Evolutionary conservation across 108 stramenopile genomes (phyloP).

Genomic region (Cyclotella kingstonii): DNA sequence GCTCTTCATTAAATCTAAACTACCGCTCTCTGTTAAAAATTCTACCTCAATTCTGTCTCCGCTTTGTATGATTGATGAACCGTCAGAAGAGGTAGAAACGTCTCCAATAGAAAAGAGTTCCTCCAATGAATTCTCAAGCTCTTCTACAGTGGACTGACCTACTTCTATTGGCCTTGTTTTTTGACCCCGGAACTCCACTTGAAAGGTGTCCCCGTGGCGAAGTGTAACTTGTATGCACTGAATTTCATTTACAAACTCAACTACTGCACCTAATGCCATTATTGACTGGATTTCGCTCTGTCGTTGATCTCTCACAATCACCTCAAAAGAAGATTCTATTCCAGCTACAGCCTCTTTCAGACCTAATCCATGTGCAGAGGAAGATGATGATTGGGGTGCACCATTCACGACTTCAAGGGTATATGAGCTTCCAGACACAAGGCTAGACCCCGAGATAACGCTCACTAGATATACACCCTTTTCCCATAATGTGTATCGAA

Average conservation of each 20-base stretch:
- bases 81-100: slow-evolving; percentile 43
- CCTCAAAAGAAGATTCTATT: slow-evolving; percentile 44
- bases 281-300: slow-evolving; percentile 65
- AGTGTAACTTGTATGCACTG: slow-evolving; percentile 18
- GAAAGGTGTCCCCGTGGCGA: slow-evolving; percentile 18
- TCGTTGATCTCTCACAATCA: slow-evolving; percentile 55
- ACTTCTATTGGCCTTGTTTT: slow-evolving; percentile 18
- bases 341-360: slow-evolving; percentile 68
- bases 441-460: slow-evolving; percentile 37
- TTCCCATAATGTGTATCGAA: slow-evolving; percentile 61
- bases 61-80: slow-evolving; percentile 24
- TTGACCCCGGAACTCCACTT: slow-evolving; percentile 30
- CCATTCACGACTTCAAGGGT: slow-evolving; percentile 49
- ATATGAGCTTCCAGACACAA: slow-evolving; percentile 63
- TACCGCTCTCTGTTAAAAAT: slow-evolving; percentile 46
- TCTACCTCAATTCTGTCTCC: slow-evolving; percentile 30
- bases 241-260: slow-evolving; percentile 33
- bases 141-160: slow-evolving; percentile 11
- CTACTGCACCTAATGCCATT: slow-evolving; percentile 16
- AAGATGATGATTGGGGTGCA: slow-evolving; percentile 48
- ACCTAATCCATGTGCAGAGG: slow-evolving; percentile 46
- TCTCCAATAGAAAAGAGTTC: slow-evolving; percentile 47
- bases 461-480: slow-evolving; percentile 60
- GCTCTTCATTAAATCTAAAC: slow-evolving; percentile 41
- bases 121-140: slow-evolving; percentile 54